Evolutionary conservation across 768 basidiomycete genomes (phyloP).

Genomic region (Nidula microcarpa): DNA sequence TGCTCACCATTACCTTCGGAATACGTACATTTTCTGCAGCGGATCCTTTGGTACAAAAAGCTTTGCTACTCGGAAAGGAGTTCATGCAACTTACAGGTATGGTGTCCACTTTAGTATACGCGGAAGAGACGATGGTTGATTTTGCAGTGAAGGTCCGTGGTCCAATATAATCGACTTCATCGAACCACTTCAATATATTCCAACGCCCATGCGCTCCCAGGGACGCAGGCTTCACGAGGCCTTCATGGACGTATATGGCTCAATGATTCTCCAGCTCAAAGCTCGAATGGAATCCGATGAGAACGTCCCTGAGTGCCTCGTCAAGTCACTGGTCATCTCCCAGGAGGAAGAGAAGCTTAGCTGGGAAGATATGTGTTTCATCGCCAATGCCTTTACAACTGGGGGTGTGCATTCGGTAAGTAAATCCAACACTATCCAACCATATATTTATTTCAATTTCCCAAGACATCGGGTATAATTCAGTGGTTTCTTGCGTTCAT

Average conservation of each 20-base stretch:
- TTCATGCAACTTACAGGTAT: too few species aligned
- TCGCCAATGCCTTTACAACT: slow-evolving; percentile 39
- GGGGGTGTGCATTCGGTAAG: slow-evolving; percentile 41
- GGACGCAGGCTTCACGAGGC: slow-evolving; percentile 34
- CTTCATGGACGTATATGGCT: slow-evolving; percentile 32
- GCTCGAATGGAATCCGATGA: slow-evolving; percentile 29
- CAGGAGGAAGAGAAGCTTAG: slow-evolving; percentile 31
- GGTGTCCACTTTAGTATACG: too few species aligned
- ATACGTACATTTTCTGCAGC: too few species aligned
- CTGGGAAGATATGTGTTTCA: slow-evolving; percentile 33
- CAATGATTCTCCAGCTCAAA: slow-evolving; percentile 33
- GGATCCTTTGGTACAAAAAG: too few species aligned
- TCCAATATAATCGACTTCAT: slow-evolving; percentile 45
- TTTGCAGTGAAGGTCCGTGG: slow-evolving; percentile 39
- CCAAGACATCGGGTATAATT: slow-evolving; percentile 31
- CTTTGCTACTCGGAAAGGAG: too few species aligned
- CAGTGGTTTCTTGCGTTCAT: slow-evolving; percentile 34
- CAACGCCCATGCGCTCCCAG: slow-evolving; percentile 30
- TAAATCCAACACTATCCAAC: not conserved
- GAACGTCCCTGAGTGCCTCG: slow-evolving; percentile 38
- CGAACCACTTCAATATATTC: slow-evolving; percentile 34
- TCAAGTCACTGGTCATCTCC: slow-evolving; percentile 28
- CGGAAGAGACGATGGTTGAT: too few species aligned
- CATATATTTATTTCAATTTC: not conserved
- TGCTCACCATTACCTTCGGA: too few species aligned